Evolutionary conservation across 2,329 filamentous ascomycete species (phyloP), one percentile per base, ranked within the genome.

Genomic region (Onygena corvina): DNA sequence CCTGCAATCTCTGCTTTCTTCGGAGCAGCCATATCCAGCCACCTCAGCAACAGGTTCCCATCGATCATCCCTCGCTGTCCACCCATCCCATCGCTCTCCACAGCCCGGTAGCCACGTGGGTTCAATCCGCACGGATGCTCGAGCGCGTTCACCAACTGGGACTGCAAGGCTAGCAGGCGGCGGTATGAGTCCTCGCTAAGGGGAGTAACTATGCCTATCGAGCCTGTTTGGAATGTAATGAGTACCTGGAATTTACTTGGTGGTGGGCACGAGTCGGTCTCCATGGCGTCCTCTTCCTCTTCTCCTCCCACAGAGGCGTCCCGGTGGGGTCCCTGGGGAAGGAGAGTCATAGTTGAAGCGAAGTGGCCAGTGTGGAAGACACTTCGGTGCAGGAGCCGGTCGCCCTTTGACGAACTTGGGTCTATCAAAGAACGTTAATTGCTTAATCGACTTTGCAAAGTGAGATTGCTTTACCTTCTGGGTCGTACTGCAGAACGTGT

Each of bases 401-500:
- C 84, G 45, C 92, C 92, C 50, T 90, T 85, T 29, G 94, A 79
- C 4, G 88, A 93, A 71, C 94, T 93, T 12, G 90, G 90, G 62
- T 96, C 89, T 94, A 57, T 38, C 8, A 14, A 46, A 2, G 9
- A 7, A 44, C 4, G 2, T 2, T 21, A 20, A 25, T 27, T 25
- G 38, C 5, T 23, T 40, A 5, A 23, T 23, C 25, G 34, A 48
- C 33, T 6, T 18, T 9, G 4, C 16, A 27, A 11, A 46, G 23
- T 35, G 23, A 21, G 38, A 25, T 25, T 20, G 34, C 27, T 33
- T 67, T 73, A 92, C 87, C 84, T 61, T 96, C 90, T 0, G 92
- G 92, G 60, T 96, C 89, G 60, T 92, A 98, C 66, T 96, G 86
- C 55, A 96, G 70, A 42, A 95, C 76, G 62, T 95, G 87, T 34